Percentiles rank a stretch among this genome's conserved stretches.
Evolutionary conservation across 2,329 filamentous ascomycete species (phyloP).

Genomic region (Colletotrichum cuscutae): DNA sequence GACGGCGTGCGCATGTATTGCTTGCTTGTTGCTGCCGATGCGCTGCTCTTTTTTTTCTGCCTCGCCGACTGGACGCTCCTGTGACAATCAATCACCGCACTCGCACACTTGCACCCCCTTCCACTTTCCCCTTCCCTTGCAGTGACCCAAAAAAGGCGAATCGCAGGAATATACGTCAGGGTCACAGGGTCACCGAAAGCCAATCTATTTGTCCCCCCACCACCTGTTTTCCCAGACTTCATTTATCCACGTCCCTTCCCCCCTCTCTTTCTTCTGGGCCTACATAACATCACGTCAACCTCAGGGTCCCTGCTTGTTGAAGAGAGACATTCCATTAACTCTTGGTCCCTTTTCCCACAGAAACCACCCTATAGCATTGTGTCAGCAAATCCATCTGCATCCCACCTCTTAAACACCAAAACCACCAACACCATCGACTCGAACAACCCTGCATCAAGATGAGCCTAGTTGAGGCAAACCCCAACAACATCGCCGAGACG

Average conservation of each 20-base stretch:
- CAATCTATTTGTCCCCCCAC: slow-evolving; percentile 34
- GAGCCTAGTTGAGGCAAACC: slow-evolving; percentile 40
- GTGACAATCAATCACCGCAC: slow-evolving; percentile 28
- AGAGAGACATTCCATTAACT: slow-evolving; percentile 17
- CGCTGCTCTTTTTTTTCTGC: neutral
- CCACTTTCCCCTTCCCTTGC: slow-evolving; percentile 33
- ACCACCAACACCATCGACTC: neutral
- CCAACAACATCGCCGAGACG: slow-evolving; percentile 42
- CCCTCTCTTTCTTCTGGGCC: slow-evolving; percentile 17
- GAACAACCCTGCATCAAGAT: slow-evolving; percentile 36
- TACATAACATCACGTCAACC: slow-evolving; percentile 33
- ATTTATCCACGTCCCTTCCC: slow-evolving; percentile 2
- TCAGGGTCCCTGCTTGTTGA: slow-evolving; percentile 22
- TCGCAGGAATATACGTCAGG: slow-evolving; percentile 34
- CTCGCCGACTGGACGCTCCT: slow-evolving; percentile 1
- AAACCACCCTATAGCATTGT: neutral
- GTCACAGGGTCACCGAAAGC: slow-evolving; percentile 32
- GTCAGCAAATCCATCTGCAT: slow-evolving; percentile 8
- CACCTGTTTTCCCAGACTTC: slow-evolving; percentile 31
- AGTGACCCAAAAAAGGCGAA: slow-evolving; percentile 32
- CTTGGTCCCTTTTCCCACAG: neutral
- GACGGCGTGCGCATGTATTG: neutral
- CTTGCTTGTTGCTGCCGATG: slow-evolving; percentile 5
- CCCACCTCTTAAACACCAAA: neutral
- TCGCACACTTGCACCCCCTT: slow-evolving; percentile 20